A percentile compares a stretch with the other conserved stretches of the same genome.
These are phyloP conservation scores for Boletus holoroseus DNA, from an alignment of 1,284 basidiomycete species.

Conservation along the genomic window DNA sequence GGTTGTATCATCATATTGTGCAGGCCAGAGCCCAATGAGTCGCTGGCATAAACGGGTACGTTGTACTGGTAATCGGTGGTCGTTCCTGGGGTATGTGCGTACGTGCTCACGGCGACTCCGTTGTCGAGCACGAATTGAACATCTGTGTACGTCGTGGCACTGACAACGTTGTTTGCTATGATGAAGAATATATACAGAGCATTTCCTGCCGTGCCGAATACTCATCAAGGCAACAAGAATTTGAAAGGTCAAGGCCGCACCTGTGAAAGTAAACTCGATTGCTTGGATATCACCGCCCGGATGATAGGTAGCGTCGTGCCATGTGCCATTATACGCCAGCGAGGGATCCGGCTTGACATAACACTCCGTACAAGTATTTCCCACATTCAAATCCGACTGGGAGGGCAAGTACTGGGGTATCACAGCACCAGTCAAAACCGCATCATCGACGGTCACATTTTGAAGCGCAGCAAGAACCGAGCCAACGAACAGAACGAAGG, in stretches of 20 bases:
- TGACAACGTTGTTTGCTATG: conserved; percentile 3
- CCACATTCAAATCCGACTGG: neutral
- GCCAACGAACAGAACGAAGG: neutral
- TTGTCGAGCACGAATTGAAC: conserved; percentile 14
- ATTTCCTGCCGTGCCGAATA: conserved; percentile 7
- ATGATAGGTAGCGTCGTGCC: conserved; percentile 17
- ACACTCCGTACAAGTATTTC: neutral
- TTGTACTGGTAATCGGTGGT: conserved; percentile 15
- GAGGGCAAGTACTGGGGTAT: conserved; percentile 11
- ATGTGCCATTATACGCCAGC: conserved; percentile 12
- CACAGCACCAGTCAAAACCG: neutral
- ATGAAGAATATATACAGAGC: conserved; percentile 24
- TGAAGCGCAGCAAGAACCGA: conserved; percentile 6
- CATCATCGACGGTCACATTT: conserved; percentile 23
- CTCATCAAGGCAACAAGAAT: neutral
- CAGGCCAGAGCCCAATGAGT: neutral
- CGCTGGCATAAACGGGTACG: conserved; percentile 16
- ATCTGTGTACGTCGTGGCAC: neutral
- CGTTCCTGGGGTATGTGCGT: neutral
- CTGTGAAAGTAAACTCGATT: conserved; percentile 17
- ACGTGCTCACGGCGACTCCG: neutral
- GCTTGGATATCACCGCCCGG: neutral
- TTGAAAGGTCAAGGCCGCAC: neutral
- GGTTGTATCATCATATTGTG: conserved; percentile 15
- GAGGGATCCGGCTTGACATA: neutral